These are phyloP conservation scores for Ophiosphaerella korrae DNA, from an alignment of 2,329 filamentous ascomycete species.

Conservation along the genomic window DNA sequence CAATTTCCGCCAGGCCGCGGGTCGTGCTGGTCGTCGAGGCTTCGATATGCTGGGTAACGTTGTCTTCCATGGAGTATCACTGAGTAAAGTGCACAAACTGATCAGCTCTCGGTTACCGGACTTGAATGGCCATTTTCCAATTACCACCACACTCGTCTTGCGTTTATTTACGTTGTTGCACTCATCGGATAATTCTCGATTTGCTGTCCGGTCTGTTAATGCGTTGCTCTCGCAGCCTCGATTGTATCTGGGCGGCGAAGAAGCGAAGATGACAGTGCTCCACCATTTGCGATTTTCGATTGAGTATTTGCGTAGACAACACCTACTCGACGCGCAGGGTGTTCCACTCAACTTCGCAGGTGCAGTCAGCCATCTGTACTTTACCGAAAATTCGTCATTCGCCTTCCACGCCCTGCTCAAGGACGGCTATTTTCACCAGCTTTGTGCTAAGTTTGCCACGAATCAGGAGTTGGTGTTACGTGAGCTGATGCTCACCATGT, in stretches of 20 bases:
- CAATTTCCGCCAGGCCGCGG: conserved; percentile 77
- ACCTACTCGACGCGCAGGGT: conserved; percentile 66
- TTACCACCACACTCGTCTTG: conserved; percentile 74
- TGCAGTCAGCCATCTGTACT: conserved; percentile 74
- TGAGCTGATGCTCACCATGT: conserved; percentile 70
- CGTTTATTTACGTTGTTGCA: conserved; percentile 70
- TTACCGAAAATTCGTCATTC: conserved; percentile 75
- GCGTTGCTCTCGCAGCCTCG: conserved; percentile 72
- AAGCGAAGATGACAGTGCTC: conserved; percentile 70
- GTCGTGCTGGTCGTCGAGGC: conserved; percentile 78
- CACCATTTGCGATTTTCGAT: conserved; percentile 82
- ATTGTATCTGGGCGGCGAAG: conserved; percentile 71
- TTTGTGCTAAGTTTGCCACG: conserved; percentile 64
- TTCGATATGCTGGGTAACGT: conserved; percentile 83
- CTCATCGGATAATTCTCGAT: conserved; percentile 67
- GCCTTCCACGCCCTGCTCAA: conserved; percentile 77
- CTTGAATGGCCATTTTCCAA: conserved; percentile 76
- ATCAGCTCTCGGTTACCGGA: conserved; percentile 76
- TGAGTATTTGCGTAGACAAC: conserved; percentile 74
- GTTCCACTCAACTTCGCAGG: conserved; percentile 74
- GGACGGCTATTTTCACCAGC: conserved; percentile 69
- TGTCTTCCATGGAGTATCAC: conserved; percentile 71
- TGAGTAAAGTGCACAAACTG: conserved; percentile 67
- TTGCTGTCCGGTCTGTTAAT: conserved; percentile 66
- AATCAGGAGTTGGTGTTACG: conserved; percentile 58